phyloP scores from a whole-genome alignment of 2,329 filamentous ascomycete species.

The Escovopsis sp. region DNA sequence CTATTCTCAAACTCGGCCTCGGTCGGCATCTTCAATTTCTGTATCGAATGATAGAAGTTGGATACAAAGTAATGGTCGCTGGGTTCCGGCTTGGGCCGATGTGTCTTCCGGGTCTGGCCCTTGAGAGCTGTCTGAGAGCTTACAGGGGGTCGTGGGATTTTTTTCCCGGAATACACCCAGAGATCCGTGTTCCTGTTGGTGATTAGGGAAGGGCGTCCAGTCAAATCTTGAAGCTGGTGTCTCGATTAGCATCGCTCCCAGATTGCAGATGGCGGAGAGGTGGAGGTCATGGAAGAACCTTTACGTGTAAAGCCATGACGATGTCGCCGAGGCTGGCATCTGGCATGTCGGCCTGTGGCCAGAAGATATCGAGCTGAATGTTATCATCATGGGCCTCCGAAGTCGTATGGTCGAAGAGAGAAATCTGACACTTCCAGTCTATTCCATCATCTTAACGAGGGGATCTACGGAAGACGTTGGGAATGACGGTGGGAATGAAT shows the following conservation, averaged over 20 bases:
- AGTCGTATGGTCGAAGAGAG: conserved; percentile 43
- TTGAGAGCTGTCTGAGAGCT: conserved; percentile 20
- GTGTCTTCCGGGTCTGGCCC: conserved; percentile 8
- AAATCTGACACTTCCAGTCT: conserved; percentile 49
- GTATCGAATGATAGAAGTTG: conserved; percentile 28
- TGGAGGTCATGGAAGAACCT: conserved; percentile 23
- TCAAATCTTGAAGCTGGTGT: conserved; percentile 1
- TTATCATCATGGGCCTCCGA: conserved; percentile 25
- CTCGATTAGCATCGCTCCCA: conserved; percentile 1
- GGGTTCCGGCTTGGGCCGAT: conserved; percentile 7
- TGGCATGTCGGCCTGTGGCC: conserved; percentile 33
- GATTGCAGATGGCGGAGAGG: no score
- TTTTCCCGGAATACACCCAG: conserved; percentile 24
- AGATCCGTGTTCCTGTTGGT: conserved; percentile 28
- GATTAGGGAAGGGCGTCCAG: conserved; percentile 25
- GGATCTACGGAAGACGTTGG: no score
- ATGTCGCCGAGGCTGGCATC: conserved; percentile 25
- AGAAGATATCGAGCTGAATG: conserved; percentile 46
- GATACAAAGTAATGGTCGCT: conserved; percentile 31
- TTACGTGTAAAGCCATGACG: conserved; percentile 34
- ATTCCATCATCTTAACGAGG: neutral
- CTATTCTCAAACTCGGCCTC: conserved; percentile 27
- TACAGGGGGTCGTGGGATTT: conserved; percentile 20
- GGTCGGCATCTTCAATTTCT: conserved; percentile 29
- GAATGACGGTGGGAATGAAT: neutral